Conservation (phyloP, 2,329 filamentous ascomycete species). For the Venturia effusa region DNA sequence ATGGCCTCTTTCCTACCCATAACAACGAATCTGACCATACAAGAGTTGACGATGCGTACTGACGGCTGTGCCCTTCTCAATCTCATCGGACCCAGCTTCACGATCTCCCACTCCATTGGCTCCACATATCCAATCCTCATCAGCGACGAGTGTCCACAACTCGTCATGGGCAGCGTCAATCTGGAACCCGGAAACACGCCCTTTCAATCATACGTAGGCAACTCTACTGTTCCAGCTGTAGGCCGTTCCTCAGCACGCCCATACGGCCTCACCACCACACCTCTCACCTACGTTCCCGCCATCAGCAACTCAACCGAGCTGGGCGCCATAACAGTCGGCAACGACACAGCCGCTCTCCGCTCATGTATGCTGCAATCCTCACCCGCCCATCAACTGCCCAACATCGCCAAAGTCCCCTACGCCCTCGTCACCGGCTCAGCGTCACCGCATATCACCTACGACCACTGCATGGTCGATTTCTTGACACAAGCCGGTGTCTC, state of each 20-base stretch:
- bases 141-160: conserved; percentile 37
- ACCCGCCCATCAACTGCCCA: conserved; percentile 34
- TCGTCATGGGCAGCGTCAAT: conserved; percentile 39
- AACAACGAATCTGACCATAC: conserved; percentile 19
- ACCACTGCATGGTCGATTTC: conserved; percentile 44
- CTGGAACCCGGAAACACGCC: conserved; percentile 35
- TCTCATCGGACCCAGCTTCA: conserved; percentile 29
- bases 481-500: conserved; percentile 33
- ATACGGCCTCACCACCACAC: conserved; percentile 25
- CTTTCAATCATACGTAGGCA: conserved; percentile 12
- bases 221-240: conserved; percentile 5
- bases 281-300: conserved; percentile 24
- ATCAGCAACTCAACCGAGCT: conserved; percentile 19
- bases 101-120: conserved; percentile 42
- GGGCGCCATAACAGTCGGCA: conserved; percentile 16
- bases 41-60: conserved; percentile 23
- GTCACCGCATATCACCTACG: conserved; percentile 43
- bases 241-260: conserved; percentile 16
- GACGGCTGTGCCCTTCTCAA: conserved; percentile 35
- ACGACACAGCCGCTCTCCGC: conserved; percentile 18
- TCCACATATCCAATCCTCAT: conserved; percentile 37
- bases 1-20: conserved; percentile 24
- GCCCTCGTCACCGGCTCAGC: conserved; percentile 42
- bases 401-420: conserved; percentile 38
- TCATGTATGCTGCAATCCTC: conserved; percentile 30